Percentiles rank a stretch among this genome's conserved stretches.
phyloP scores from a whole-genome alignment of 768 basidiomycete species.

The Tricholoma bakamatsutake region DNA sequence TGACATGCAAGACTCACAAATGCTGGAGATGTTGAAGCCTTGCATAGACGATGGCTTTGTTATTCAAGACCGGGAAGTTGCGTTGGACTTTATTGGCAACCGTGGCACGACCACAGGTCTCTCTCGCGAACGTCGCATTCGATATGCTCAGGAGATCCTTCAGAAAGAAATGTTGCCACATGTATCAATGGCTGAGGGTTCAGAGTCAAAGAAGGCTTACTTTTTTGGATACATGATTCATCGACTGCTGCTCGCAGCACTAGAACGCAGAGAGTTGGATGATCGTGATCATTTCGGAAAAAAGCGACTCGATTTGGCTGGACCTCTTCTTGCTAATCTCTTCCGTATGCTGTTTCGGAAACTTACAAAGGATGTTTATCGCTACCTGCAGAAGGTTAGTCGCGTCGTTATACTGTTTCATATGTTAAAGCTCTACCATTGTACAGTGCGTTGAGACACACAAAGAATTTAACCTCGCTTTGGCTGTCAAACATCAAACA shows the following conservation, averaged over 20 bases:
- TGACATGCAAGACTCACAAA: constrained; percentile 91
- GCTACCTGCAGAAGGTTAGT: constrained; percentile 90
- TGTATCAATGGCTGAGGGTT: constrained; percentile 92
- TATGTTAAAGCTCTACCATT: constrained; percentile 9
- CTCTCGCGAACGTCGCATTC: constrained; percentile 86
- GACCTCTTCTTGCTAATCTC: constrained; percentile 91
- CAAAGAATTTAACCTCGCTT: constrained; percentile 87
- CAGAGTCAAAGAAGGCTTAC: constrained; percentile 97
- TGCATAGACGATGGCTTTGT: constrained; percentile 99
- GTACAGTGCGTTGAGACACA: constrained; percentile 90
- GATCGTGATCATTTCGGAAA: constrained; percentile 99
- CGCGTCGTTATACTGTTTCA: background rate
- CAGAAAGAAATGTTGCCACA: constrained; percentile 99
- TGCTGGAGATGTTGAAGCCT: constrained; percentile 97
- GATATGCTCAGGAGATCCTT: constrained; percentile 95
- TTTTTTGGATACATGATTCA: constrained; percentile 99
- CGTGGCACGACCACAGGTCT: constrained; percentile 94
- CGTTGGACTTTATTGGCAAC: constrained; percentile 96
- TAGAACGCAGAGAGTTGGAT: constrained; percentile 93
- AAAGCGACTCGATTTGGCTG: constrained; percentile 94
- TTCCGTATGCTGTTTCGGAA: constrained; percentile 98
- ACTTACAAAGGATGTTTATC: constrained; percentile 93
- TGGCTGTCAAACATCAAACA: constrained; percentile 93
- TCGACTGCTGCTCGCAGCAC: constrained; percentile 84
- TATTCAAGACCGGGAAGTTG: constrained; percentile 95